These are phyloP conservation scores for Tetraselmis chui DNA, from an alignment of 139 green algal genomes.

Conservation along the genomic window DNA sequence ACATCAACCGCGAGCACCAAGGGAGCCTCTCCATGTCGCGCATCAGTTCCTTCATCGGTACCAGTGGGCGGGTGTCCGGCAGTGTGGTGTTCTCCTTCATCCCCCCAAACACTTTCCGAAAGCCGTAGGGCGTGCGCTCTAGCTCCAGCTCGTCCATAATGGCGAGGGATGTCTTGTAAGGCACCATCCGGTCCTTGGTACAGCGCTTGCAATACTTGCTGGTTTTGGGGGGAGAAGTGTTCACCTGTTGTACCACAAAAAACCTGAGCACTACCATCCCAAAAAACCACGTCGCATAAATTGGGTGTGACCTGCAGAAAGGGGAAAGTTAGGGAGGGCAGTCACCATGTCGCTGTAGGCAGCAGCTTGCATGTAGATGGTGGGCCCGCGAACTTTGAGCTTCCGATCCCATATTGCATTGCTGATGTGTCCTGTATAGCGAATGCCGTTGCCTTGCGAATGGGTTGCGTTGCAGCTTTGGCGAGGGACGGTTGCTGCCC, in stretches of 20 bases:
- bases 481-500: no score
- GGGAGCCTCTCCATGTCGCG: not conserved
- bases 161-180: not conserved
- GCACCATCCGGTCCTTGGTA: not conserved
- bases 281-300: no score
- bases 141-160: not conserved
- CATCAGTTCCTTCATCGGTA: not conserved
- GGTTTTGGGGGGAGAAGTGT: not conserved
- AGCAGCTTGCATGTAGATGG: not conserved
- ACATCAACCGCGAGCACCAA: not conserved
- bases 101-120: not conserved
- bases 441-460: not conserved
- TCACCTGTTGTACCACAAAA: no score
- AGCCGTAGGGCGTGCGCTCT: not conserved
- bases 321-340: no score
- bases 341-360: not conserved
- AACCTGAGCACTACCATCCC: no score
- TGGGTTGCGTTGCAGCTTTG: no score
- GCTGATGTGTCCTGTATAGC: not conserved
- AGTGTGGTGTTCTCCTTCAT: not conserved
- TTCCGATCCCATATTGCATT: not conserved
- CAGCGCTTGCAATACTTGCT: not conserved
- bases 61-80: not conserved
- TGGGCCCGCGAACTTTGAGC: not conserved
- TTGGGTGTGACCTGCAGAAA: no score